Evolutionary conservation across 176 grass and related monocot species (phyloP).

Genomic region (Alopecurus myosuroides): DNA sequence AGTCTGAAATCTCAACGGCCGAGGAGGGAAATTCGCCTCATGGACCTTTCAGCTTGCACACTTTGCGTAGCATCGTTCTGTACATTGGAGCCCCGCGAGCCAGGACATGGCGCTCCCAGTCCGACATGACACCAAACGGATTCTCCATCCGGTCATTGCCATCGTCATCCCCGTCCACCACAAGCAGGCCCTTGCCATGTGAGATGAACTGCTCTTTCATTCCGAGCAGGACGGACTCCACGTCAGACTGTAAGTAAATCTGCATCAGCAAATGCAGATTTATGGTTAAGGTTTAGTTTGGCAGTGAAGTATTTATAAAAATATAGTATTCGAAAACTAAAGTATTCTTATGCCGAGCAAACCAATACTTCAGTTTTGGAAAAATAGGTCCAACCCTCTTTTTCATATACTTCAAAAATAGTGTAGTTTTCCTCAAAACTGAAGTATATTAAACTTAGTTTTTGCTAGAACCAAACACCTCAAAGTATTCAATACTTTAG

Average conservation of each 20-base stretch:
- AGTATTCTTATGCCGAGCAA: too few species aligned
- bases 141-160: conserved; percentile 45
- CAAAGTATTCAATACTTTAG: too few species aligned
- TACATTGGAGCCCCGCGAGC: conserved; percentile 77
- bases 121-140: conserved; percentile 59
- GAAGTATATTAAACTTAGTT: too few species aligned
- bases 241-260: conserved; percentile 90
- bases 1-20: background rate
- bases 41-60: conserved; percentile 6
- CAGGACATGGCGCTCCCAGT: conserved; percentile 81
- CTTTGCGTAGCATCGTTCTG: conserved; percentile 75
- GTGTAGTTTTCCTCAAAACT: too few species aligned
- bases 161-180: conserved; percentile 25
- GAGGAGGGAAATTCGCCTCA: background rate
- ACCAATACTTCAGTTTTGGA: too few species aligned
- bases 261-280: conserved; percentile 17
- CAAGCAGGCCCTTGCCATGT: conserved; percentile 48
- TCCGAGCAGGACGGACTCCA: conserved; percentile 44
- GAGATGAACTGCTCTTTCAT: conserved; percentile 80
- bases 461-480: too few species aligned
- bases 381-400: too few species aligned
- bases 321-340: too few species aligned
- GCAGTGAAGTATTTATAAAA: too few species aligned
- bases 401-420: too few species aligned
- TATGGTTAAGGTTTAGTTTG: too few species aligned